Conservation (phyloP, 805 yeast species). For the Candida boleticola region DNA sequence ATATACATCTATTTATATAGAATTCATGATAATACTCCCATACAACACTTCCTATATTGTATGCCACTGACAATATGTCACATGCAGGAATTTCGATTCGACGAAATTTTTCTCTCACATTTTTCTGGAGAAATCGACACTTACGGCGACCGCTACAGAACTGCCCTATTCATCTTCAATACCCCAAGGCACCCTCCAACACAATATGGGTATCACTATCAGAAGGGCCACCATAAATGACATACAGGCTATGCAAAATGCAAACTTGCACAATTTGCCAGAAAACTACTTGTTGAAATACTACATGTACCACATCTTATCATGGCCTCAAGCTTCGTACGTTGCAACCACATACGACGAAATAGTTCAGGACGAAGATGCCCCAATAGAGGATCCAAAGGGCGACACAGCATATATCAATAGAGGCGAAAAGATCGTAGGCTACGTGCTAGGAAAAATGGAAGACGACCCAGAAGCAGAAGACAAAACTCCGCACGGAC, state of each 20-base stretch:
- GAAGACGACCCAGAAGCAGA: constrained; percentile 85
- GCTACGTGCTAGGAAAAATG: constrained; percentile 94
- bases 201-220: constrained; percentile 85
- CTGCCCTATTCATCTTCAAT: no score
- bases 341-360: constrained; percentile 82
- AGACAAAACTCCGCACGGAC: constrained; percentile 83
- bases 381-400: constrained; percentile 38
- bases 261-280: constrained; percentile 86
- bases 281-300: constrained; percentile 92
- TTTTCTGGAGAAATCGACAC: no score
- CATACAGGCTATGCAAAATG: constrained; percentile 93
- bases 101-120: no score
- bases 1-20: no score
- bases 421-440: constrained; percentile 81
- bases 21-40: no score
- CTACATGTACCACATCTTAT: constrained; percentile 86
- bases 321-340: constrained; percentile 98
- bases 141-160: no score
- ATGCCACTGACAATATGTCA: no score
- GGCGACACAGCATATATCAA: constrained; percentile 65
- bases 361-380: constrained; percentile 25
- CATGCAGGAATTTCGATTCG: no score
- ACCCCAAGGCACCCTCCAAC: no score
- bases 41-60: no score
- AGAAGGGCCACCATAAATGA: constrained; percentile 86